Evolutionary conservation across 495 filamentous ascomycete genomes (phyloP).

Genomic region (Amniculicola lignicola): DNA sequence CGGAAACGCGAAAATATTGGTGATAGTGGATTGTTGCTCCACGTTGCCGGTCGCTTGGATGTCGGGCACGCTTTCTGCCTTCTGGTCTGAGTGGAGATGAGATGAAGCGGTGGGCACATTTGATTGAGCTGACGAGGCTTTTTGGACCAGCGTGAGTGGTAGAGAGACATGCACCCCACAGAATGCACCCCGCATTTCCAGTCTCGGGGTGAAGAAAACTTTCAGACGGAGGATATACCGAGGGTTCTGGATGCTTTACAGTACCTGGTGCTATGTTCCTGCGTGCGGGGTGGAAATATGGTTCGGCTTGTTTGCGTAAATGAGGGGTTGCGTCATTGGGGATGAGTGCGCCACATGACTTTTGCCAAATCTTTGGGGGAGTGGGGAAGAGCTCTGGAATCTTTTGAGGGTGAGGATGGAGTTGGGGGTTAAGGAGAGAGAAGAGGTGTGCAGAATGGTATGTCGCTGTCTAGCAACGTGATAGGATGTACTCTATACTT

Average conservation of each 20-base stretch:
- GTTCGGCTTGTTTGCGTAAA: background rate
- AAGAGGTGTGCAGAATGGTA: too few relatives aligned
- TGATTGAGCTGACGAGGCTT: conserved; percentile 30
- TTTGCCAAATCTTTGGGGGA: too few relatives aligned
- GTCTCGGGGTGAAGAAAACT: conserved; percentile 4
- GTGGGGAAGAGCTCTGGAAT: too few relatives aligned
- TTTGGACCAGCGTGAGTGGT: background rate
- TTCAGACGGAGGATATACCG: too few relatives aligned
- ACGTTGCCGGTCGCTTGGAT: background rate
- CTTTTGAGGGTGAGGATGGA: too few relatives aligned
- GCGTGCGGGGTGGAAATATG: background rate
- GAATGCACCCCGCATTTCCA: conserved; percentile 21
- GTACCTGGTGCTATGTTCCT: background rate
- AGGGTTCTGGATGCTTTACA: background rate
- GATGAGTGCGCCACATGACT: too few relatives aligned
- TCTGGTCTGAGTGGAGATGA: too few relatives aligned
- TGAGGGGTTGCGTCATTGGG: conserved; percentile 1
- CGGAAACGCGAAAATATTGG: background rate
- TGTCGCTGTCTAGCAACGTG: too few relatives aligned
- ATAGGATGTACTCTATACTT: too few relatives aligned
- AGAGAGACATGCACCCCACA: conserved; percentile 23
- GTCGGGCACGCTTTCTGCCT: background rate
- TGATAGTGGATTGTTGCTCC: background rate
- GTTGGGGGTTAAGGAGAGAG: too few relatives aligned
- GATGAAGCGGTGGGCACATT: background rate